Percentiles rank a stretch among this genome's conserved stretches.
phyloP scores from a whole-genome alignment of 495 filamentous ascomycete genomes.

The Aspergillus baeticus region DNA sequence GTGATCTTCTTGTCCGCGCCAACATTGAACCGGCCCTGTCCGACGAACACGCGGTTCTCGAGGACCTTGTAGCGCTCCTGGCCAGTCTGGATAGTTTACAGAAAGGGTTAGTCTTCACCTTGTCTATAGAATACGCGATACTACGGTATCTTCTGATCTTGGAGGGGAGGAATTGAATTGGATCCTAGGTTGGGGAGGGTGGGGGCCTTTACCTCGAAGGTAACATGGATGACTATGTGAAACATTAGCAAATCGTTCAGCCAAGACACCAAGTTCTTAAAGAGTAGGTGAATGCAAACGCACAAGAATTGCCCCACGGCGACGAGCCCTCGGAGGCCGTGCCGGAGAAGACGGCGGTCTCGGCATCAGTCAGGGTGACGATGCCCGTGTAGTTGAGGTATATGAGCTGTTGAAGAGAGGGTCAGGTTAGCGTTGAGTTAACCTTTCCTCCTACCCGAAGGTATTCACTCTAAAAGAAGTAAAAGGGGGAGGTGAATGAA shows the following conservation, averaged over 20 bases:
- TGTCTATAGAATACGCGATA: no score
- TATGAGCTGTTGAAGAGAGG: slow-evolving; percentile 27
- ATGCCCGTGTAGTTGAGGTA: slow-evolving; percentile 53
- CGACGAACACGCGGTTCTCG: slow-evolving; percentile 54
- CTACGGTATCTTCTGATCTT: no score
- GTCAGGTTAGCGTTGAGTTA: background rate
- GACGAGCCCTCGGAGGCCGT: slow-evolving; percentile 49
- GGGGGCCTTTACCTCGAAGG: slow-evolving; percentile 40
- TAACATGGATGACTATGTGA: slow-evolving; percentile 48
- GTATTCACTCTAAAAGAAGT: no score
- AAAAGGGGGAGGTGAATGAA: background rate
- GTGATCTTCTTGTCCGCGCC: slow-evolving; percentile 51
- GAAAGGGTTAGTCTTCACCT: background rate
- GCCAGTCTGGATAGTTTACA: slow-evolving; percentile 35
- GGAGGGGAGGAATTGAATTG: no score
- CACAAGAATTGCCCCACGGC: slow-evolving; percentile 55
- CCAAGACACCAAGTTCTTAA: no score
- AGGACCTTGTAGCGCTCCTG: slow-evolving; percentile 48
- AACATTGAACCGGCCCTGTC: slow-evolving; percentile 51
- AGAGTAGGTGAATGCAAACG: no score
- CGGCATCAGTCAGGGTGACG: slow-evolving; percentile 33
- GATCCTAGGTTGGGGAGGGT: background rate
- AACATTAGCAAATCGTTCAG: no score
- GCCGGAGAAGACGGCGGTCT: slow-evolving; percentile 43
- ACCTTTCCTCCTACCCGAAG: no score